Conservation (phyloP, 2,329 filamentous ascomycete genomes). For the Beauveria scarabaeidicola region DNA sequence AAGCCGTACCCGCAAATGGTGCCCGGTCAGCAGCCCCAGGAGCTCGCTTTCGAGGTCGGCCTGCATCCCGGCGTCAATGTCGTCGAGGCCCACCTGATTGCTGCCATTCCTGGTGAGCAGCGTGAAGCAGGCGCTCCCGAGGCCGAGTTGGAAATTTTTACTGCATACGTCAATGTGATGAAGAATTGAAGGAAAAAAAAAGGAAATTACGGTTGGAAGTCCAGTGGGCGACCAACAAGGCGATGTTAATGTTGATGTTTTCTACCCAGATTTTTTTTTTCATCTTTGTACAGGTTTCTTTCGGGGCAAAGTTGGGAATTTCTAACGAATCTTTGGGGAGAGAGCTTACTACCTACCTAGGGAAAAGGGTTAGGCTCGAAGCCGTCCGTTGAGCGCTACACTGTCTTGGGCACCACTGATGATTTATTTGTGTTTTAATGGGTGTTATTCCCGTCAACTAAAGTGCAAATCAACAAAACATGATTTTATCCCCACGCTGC, state of each 20-base stretch:
- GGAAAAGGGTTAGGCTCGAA: not conserved
- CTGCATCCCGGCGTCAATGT: conserved; percentile 66
- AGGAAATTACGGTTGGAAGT: not conserved
- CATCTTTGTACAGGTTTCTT: not conserved
- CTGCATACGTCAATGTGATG: conserved; percentile 64
- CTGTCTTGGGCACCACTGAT: not conserved
- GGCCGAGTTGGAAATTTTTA: conserved; percentile 71
- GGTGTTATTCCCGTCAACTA: not conserved
- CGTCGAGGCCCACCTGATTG: conserved; percentile 70
- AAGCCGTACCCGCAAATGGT: conserved; percentile 37
- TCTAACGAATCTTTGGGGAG: not conserved
- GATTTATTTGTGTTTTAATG: not conserved
- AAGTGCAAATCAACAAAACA: not conserved
- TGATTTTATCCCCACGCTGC: not conserved
- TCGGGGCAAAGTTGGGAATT: not conserved
- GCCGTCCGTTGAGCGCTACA: not conserved
- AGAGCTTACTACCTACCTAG: not conserved
- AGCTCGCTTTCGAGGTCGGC: conserved; percentile 66
- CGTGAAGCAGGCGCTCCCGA: conserved; percentile 50
- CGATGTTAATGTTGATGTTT: not conserved
- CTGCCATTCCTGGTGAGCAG: conserved; percentile 54
- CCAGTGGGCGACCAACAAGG: not conserved
- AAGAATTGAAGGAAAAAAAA: conserved; percentile 27
- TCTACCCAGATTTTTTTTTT: not conserved
- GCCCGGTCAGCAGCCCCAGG: conserved; percentile 47